Percentiles rank a stretch among this genome's conserved stretches.
Evolutionary conservation across 306 rosid genomes (phyloP).

Genomic region (Biancaea sappan): DNA sequence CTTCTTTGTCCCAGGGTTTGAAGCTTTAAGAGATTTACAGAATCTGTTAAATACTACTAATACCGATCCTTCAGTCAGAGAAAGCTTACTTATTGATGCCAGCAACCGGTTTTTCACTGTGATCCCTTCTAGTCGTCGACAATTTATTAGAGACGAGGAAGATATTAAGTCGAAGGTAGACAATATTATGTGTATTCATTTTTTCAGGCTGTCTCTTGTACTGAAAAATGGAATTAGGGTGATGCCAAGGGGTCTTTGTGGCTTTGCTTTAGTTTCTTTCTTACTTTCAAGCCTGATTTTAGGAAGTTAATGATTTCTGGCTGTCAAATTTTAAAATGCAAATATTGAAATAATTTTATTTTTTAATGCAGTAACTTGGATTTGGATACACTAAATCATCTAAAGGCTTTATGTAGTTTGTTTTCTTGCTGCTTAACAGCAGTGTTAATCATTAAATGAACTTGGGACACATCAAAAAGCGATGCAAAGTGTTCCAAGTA

Average conservation of each 20-base stretch:
- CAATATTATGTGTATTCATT: background rate
- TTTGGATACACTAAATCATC: background rate
- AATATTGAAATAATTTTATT: background rate
- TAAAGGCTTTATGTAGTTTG: conserved; percentile 6
- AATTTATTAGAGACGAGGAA: conserved; percentile 79
- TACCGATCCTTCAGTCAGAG: conserved; percentile 58
- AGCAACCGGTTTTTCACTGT: conserved; percentile 95
- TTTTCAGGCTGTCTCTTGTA: conserved; percentile 18
- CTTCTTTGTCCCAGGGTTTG: conserved; percentile 70
- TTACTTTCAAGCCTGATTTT: conserved; percentile 3
- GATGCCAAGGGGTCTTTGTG: background rate
- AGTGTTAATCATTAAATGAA: background rate
- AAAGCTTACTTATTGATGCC: conserved; percentile 91
- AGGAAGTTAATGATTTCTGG: conserved; percentile 7
- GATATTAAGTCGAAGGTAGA: conserved; percentile 87
- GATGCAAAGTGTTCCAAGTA: background rate
- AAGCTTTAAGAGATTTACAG: conserved; percentile 91
- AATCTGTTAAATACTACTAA: conserved; percentile 57
- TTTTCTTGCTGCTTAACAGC: conserved; percentile 19
- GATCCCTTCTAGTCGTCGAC: conserved; percentile 95
- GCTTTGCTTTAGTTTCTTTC: conserved; percentile 17
- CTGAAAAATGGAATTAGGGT: conserved; percentile 23
- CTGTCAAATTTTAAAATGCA: background rate
- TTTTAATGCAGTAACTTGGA: conserved; percentile 4
- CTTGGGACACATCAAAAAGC: conserved; percentile 3